Evolutionary conservation across 306 rosid genomes (phyloP), one percentile per base, ranked within the genome.

Genomic region (Vigna radiata): DNA sequence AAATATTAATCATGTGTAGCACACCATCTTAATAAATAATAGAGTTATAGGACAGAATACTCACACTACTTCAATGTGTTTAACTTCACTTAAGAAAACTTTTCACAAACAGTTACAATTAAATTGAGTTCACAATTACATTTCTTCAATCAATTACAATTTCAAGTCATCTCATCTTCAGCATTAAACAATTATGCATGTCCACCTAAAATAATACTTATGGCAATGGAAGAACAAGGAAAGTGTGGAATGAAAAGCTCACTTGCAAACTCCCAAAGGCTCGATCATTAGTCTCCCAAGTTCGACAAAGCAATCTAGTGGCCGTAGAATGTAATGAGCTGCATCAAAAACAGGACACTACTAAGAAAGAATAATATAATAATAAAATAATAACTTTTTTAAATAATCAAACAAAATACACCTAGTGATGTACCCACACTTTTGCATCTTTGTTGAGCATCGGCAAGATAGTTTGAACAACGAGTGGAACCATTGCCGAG

Each of bases 231-330:
- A 12, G 55, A 60, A 33, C 74, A 55, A 49, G 44, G 74, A 82
- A 82, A 84, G n/a, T 39, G 68, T 50, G 37, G 37, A 53, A 63
- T 18, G 48, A 59, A 62, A 76, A 54, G 65, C 88, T 89, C 77
- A 95, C 98, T 78, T 95, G 97, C 88, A 95, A 87, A 90, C 85
- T 95, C 44, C 90, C 91, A 79, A 95, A 92, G 80, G 91, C 93
- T 79, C 98, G 90, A 77, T 92, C 97, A 81, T 95, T 90, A 82
- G 70, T 86, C 84, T 95, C 98, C 98, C 98, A 95, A 72, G 97
- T 92, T 84, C 81, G 97, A 83, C 97, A 95, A 37, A 95, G 93
- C 87, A 95, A 85, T 78, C 97, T 91, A 72, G 79, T 85, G 44
- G 97, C 97, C 27, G 92, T 89, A 72, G 97, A 91, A 84, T 87